A percentile compares a stretch with the other conserved stretches of the same genome.
phyloP scores from a whole-genome alignment of 192 early-diverging fungal genomes.

The Linnemannia zychae region DNA sequence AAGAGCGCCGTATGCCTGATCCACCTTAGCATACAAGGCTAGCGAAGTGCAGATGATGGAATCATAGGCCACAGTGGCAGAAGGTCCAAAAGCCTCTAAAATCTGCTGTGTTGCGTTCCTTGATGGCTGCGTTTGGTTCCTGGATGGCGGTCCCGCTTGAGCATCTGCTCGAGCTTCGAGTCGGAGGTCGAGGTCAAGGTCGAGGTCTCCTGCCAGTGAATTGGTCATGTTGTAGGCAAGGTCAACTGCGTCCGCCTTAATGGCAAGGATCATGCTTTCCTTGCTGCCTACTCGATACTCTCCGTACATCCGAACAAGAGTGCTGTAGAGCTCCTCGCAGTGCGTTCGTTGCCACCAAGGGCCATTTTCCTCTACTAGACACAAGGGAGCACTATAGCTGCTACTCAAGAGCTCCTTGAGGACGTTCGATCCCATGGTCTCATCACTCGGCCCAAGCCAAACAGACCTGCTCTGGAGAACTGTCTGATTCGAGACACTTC shows the following conservation, averaged over 20 bases:
- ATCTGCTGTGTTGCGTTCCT: constrained; percentile 3
- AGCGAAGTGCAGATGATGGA: constrained; percentile 47
- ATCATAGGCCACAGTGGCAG: constrained; percentile 23
- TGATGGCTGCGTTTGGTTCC: background rate
- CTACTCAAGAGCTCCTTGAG: constrained; percentile 28
- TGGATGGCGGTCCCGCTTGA: background rate
- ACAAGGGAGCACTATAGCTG: constrained; percentile 32
- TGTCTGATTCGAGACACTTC: constrained; percentile 25
- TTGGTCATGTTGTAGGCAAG: constrained; percentile 1
- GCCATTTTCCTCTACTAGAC: constrained; percentile 43
- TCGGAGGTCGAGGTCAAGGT: background rate
- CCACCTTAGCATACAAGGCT: constrained; percentile 33
- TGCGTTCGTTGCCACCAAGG: constrained; percentile 43
- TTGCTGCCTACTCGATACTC: constrained; percentile 18
- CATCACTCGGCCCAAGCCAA: constrained; percentile 35
- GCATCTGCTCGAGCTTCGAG: background rate
- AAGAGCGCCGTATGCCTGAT: constrained; percentile 8
- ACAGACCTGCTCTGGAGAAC: constrained; percentile 17
- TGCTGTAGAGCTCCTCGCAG: constrained; percentile 24
- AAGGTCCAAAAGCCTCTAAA: constrained; percentile 16
- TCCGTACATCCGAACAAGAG: constrained; percentile 32
- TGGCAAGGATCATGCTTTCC: constrained; percentile 29
- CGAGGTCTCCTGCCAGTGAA: background rate
- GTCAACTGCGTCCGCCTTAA: constrained; percentile 25
- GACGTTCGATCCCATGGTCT: constrained; percentile 16